Percentiles rank a stretch among this genome's conserved stretches.
These are phyloP conservation scores for Lentinula novae-zelandiae DNA, from an alignment of 1,284 basidiomycete genomes.

Conservation along the genomic window DNA sequence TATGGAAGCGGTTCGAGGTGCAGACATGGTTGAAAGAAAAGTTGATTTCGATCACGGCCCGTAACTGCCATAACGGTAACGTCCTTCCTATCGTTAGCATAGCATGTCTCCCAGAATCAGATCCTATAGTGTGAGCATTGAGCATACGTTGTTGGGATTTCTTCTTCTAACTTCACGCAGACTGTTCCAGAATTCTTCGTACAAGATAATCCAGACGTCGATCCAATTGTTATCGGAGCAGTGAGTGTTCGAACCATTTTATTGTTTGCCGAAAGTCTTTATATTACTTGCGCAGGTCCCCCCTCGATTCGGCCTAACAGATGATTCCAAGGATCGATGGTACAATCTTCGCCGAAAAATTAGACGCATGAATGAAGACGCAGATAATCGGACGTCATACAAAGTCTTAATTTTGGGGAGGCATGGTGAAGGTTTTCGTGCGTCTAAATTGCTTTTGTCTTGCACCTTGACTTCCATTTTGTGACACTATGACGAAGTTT, in stretches of 20 bases:
- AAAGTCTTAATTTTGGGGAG: slow-evolving; percentile 63
- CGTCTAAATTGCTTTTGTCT: slow-evolving; percentile 23
- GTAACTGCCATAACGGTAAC: neutral
- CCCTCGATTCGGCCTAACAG: slow-evolving; percentile 58
- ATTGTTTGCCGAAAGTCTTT: neutral
- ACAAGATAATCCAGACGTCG: slow-evolving; percentile 27
- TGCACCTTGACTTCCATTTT: slow-evolving; percentile 1
- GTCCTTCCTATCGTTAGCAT: neutral
- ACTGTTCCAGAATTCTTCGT: slow-evolving; percentile 34
- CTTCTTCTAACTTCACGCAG: slow-evolving; percentile 20
- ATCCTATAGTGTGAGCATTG: neutral
- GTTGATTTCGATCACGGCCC: neutral
- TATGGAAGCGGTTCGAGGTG: slow-evolving; percentile 64
- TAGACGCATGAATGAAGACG: slow-evolving; percentile 39
- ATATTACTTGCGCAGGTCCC: slow-evolving; percentile 39
- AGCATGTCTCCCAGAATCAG: neutral
- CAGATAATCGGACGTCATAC: slow-evolving; percentile 32
- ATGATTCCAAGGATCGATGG: slow-evolving; percentile 53
- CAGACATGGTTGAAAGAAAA: slow-evolving; percentile 34
- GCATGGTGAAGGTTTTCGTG: slow-evolving; percentile 73
- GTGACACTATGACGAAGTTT: neutral
- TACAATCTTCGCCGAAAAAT: slow-evolving; percentile 39
- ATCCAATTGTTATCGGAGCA: slow-evolving; percentile 15
- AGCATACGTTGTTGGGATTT: neutral
- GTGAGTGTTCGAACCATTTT: slow-evolving; percentile 12